A percentile compares a stretch with the other conserved stretches of the same genome.
These are phyloP conservation scores for Cephaloascus fragrans DNA, from an alignment of 805 yeast species.

Conservation along the genomic window DNA sequence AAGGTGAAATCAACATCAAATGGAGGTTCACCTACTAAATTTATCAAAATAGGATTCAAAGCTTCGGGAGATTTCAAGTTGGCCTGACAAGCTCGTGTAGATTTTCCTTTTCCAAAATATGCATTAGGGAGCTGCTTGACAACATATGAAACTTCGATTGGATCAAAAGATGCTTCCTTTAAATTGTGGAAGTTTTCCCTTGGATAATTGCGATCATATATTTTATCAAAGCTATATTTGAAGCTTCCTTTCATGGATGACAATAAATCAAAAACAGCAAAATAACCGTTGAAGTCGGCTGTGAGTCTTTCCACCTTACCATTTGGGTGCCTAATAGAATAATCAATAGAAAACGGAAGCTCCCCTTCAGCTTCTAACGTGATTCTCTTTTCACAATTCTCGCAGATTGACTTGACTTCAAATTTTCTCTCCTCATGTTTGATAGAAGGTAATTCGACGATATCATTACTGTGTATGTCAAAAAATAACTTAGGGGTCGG, in stretches of 20 bases:
- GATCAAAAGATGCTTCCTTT: constrained; percentile 1
- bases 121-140: constrained; percentile 60
- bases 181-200: constrained; percentile 13
- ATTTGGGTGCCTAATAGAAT: constrained; percentile 49
- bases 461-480: constrained; percentile 1
- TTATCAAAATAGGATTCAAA: constrained; percentile 44
- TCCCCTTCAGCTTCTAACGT: constrained; percentile 40
- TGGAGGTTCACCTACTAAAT: constrained; percentile 53
- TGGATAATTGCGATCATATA: constrained; percentile 58
- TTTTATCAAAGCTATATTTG: constrained; percentile 46
- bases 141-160: constrained; percentile 16
- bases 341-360: constrained; percentile 62
- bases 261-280: constrained; percentile 23
- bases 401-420: neutral
- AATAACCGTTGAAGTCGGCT: neutral
- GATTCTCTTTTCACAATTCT: neutral
- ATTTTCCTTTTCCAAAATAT: constrained; percentile 34
- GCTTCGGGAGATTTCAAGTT: constrained; percentile 11
- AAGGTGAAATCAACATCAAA: constrained; percentile 48
- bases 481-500: constrained; percentile 11
- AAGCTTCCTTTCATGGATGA: constrained; percentile 47
- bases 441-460: neutral
- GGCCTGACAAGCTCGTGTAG: constrained; percentile 38
- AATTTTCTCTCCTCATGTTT: neutral
- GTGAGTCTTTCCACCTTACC: constrained; percentile 27